Base-by-base conservation (phyloP, 2,329 filamentous ascomycete genomes). In the Calonectria multiphialidica region DNA sequence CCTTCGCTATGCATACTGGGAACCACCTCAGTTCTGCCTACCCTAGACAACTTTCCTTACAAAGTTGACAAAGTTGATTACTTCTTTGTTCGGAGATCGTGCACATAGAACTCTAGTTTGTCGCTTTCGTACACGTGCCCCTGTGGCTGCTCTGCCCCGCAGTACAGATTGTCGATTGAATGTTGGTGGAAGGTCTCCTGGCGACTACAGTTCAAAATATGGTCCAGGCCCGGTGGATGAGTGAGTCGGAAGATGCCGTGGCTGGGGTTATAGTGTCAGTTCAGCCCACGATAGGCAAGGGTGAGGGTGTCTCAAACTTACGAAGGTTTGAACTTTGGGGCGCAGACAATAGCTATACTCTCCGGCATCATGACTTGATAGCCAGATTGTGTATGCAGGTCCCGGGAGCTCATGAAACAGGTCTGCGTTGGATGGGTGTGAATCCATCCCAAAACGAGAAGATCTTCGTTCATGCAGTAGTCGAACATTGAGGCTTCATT, bases 331-430 rank as follows among this genome's bases (percentile, higher is more conserved):
- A 94, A 95, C 69, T 90, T 93, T 0, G 97, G 97, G 7, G 97
- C 95, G 84, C 97, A 99, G 45, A 99, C 97, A 79, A 99, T 98
- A 5, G 97, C 97, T 74, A 99, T 95, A 78, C 95, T 97, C 87
- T 99, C 97, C 1, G 95, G 93, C 84, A 98, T 90, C 95, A 98
- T 98, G 72, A 97, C 92, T 84, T 99, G 97, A 82, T 98, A 98
- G 13, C 95, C 95, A 3, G 93, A 93, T 81, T 98, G 96, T 0
- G 97, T 99, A 81, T 99, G 97, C 76, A 98, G 82, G 81, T 99
- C 97, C 62, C 96, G 89, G 61, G 94, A 97, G 81, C 95, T 98
- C 94, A 99, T 97, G 82, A 99, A 99, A 83, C 97, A 99, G 0
- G 95, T 97, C 85, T 99, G 97, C 0, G 93, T 95, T 0, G 97